Evolutionary conservation across 208 protist genomes (phyloP).

Genomic region (Leishmania arabica): DNA sequence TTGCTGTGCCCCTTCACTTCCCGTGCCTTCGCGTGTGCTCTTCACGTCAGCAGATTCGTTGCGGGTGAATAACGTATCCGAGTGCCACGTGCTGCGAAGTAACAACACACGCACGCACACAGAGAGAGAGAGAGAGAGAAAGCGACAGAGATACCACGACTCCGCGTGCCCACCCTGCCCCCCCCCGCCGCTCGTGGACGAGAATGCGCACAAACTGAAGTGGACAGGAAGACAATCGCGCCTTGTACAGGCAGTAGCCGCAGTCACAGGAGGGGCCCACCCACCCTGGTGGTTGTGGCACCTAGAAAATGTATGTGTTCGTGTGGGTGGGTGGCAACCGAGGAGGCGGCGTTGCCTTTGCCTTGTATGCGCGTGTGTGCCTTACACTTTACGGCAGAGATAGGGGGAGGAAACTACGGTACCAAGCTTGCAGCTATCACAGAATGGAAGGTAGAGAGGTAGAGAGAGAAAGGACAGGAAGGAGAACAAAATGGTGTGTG

Average conservation of each 20-base stretch:
- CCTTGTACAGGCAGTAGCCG: neutral
- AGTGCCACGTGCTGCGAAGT: neutral
- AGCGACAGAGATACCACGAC: neutral
- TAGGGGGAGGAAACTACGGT: neutral
- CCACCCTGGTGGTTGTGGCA: neutral
- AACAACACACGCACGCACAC: neutral
- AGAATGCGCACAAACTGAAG: neutral
- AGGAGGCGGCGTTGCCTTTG: neutral
- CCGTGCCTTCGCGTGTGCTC: too few relatives aligned
- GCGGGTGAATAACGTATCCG: too few relatives aligned
- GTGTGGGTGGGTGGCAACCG: neutral
- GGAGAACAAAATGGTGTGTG: neutral
- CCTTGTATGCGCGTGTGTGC: neutral
- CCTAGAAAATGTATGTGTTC: neutral
- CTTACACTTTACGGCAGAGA: neutral
- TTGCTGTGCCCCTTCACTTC: too few relatives aligned
- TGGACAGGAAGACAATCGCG: neutral
- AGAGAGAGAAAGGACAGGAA: neutral
- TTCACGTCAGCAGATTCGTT: too few relatives aligned
- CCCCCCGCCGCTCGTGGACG: neutral
- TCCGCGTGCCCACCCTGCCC: neutral
- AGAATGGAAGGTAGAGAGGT: neutral
- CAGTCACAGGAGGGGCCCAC: neutral
- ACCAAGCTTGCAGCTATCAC: neutral
- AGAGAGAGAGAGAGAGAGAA: neutral